phyloP scores from a whole-genome alignment of 1,139 yeast species.

The Dujonia santamariae region DNA sequence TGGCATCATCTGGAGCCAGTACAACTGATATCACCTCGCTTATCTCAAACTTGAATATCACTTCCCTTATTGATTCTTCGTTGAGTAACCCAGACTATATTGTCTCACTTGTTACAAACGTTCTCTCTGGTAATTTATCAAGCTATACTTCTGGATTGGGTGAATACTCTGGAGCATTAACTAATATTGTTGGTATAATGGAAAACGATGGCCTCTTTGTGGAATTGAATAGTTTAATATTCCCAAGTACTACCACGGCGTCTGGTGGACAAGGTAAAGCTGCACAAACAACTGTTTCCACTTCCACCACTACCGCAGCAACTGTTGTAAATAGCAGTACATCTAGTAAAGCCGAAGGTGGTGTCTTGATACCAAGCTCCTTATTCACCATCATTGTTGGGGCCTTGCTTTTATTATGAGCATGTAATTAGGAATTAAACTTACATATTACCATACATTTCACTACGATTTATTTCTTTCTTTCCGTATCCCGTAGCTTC shows the following conservation, averaged over 20 bases:
- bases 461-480: no score
- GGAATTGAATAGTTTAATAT: conserved; percentile 36
- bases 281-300: neutral
- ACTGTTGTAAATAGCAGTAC: conserved; percentile 1
- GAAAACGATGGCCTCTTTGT: conserved; percentile 39
- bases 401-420: neutral
- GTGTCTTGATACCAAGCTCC: conserved; percentile 4
- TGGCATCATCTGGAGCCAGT: conserved; percentile 24
- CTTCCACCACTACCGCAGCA: neutral
- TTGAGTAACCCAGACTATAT: conserved; percentile 27
- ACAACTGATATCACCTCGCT: conserved; percentile 20
- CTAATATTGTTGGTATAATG: conserved; percentile 28
- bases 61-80: conserved; percentile 21
- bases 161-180: conserved; percentile 32
- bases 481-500: no score
- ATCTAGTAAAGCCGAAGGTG: neutral
- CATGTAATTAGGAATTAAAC: no score
- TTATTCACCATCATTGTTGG: conserved; percentile 5
- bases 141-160: conserved; percentile 15
- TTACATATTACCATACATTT: no score
- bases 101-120: conserved; percentile 19
- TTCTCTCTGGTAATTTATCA: conserved; percentile 22
- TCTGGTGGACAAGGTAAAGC: neutral
- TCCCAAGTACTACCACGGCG: conserved; percentile 21
- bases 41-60: conserved; percentile 21